Base-by-base conservation (phyloP, 78 protist species). In the Dictyostelium capitatum region DNA sequence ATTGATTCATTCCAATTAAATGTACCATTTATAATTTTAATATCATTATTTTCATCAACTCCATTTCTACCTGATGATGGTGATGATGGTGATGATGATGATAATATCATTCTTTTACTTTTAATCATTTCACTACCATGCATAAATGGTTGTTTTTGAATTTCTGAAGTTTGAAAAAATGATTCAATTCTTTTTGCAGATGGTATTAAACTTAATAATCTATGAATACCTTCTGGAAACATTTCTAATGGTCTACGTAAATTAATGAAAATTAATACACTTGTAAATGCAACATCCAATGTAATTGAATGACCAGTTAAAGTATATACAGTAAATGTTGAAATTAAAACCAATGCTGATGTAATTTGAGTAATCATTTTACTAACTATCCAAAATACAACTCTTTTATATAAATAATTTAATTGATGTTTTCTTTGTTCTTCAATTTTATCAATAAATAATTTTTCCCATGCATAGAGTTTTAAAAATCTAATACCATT, bases 401-500 rank as follows among this genome's bases (percentile, higher is more conserved):
- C 48, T 9, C 78, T 32, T 12, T 8, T 64, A 8, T 41, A 37
- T 15, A 64, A 12, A 6, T 28, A 59, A 6, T 57, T 15, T 15
- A 87, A 12, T 64, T 87, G 84, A 15, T 20, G 43, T 11, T 15
- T 25, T 23, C 93, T 23, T 28, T 72, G 32, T 17, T 28, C 32
- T 28, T 78, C 30, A 32, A 87, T 78, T 28, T 51, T 41, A 64
- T 87, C 79, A 9, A 77, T 48, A 47, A 87, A 87, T 15, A 54
- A 10, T 32, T 65, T 48, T 32, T 87, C 93, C 93, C 93, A 87
- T 47, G 83, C 84, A 77, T 87, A 87, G 11, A 64, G n/a, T 56
- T 87, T 87, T 14, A 87, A 47, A 50, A 87, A 77, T 64, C 84
- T 56, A n/a, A 87, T 77, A 20, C 93, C 93, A 78, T 53, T 64